Conservation (phyloP, 2,329 filamentous ascomycete species). For the Verticillium nonalfalfae region DNA sequence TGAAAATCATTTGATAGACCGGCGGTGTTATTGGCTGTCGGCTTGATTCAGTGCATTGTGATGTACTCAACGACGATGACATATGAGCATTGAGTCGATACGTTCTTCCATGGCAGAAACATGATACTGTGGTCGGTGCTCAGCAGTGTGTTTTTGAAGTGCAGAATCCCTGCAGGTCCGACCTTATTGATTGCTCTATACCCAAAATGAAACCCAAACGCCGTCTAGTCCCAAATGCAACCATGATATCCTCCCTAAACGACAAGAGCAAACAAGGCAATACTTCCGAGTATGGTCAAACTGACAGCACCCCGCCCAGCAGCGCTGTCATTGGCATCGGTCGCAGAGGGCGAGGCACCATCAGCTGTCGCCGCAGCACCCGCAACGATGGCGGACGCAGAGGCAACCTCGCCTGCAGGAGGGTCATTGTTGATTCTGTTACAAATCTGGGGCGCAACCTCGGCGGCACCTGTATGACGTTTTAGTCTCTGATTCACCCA, state of each 20-base stretch:
- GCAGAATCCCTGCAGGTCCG: not conserved
- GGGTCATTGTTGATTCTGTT: slow-evolving; percentile 6
- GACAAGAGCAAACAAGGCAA: slow-evolving; percentile 1
- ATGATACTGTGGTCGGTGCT: too few species aligned
- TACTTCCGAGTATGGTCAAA: slow-evolving; percentile 4
- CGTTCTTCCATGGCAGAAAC: too few species aligned
- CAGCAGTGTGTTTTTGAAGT: not conserved
- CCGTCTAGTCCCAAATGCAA: not conserved
- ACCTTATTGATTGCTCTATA: not conserved
- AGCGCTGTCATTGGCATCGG: not conserved
- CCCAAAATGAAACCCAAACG: not conserved
- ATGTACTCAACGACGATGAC: too few species aligned
- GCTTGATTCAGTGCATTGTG: too few species aligned
- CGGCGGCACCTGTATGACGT: slow-evolving; percentile 2
- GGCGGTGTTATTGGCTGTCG: too few species aligned
- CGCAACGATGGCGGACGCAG: slow-evolving; percentile 9
- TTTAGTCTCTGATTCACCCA: not conserved
- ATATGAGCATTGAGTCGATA: too few species aligned
- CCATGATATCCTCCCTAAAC: not conserved
- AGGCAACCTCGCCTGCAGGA: slow-evolving; percentile 5
- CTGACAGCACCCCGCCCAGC: not conserved
- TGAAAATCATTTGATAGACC: too few species aligned
- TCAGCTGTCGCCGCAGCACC: slow-evolving; percentile 6
- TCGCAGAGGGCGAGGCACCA: not conserved
- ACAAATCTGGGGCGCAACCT: slow-evolving; percentile 10